phyloP scores from a whole-genome alignment of 2,329 filamentous ascomycete genomes.

The Sporothrix schenckii region DNA sequence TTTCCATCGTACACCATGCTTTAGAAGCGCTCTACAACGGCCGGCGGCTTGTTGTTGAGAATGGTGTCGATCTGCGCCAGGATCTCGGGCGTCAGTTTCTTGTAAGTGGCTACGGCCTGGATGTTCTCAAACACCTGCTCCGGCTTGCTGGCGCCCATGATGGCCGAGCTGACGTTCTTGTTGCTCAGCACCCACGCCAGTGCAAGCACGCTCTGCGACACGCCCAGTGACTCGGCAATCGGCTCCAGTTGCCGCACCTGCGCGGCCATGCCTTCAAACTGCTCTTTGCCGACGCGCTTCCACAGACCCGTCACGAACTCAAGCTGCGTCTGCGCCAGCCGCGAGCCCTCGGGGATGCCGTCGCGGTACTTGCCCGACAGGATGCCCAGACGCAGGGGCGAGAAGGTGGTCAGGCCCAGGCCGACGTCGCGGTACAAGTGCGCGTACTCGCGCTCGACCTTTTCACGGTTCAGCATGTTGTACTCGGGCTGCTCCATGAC shows the following conservation, averaged over 20 bases:
- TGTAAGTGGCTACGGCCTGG: conserved; percentile 54
- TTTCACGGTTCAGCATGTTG: conserved; percentile 61
- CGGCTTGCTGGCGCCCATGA: conserved; percentile 62
- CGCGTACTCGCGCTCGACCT: conserved; percentile 58
- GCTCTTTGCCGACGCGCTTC: conserved; percentile 56
- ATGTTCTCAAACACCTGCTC: conserved; percentile 65
- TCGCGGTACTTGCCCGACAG: conserved; percentile 67
- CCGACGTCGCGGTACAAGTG: conserved; percentile 60
- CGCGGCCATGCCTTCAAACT: conserved; percentile 56
- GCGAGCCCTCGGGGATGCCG: conserved; percentile 62
- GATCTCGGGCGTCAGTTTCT: conserved; percentile 62
- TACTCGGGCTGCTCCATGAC: conserved; percentile 70
- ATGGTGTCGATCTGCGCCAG: conserved; percentile 63
- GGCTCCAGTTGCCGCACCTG: conserved; percentile 62
- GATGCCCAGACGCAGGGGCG: conserved; percentile 57
- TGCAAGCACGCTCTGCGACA: conserved; percentile 59
- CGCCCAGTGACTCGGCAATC: conserved; percentile 66
- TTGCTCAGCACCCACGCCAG: conserved; percentile 67
- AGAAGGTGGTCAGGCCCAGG: conserved; percentile 59
- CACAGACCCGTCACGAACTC: conserved; percentile 59
- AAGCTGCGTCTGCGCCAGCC: conserved; percentile 60
- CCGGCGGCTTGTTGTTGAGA: conserved; percentile 60
- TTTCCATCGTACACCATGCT: neutral
- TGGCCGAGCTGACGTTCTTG: conserved; percentile 62
- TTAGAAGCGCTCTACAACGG: conserved; percentile 43